Conservation (phyloP, 345 rosid genomes). For the Eucalyptus regnans region DNA sequence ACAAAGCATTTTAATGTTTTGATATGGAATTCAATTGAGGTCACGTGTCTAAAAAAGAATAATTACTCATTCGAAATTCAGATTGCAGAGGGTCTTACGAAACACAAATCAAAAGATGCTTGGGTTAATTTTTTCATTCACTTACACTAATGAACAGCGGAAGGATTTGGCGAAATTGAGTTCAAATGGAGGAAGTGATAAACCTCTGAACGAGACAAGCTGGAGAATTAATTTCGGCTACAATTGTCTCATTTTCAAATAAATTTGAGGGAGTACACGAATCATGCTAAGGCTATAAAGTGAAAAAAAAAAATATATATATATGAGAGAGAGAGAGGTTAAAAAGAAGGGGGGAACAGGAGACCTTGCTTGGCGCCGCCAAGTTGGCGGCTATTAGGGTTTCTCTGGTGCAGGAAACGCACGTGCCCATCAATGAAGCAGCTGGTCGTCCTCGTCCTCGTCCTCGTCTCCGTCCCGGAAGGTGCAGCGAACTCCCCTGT, state of each 20-base stretch:
- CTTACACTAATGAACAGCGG: not conserved
- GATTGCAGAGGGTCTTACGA: not conserved
- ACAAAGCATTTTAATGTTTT: not conserved
- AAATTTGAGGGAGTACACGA: not conserved
- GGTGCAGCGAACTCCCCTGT: too few species aligned
- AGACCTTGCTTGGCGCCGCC: not conserved
- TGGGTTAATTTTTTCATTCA: not conserved
- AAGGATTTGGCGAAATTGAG: not conserved
- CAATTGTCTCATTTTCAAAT: not conserved
- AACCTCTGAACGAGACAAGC: not conserved
- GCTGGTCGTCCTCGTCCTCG: not conserved
- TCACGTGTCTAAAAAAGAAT: not conserved
- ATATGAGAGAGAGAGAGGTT: not conserved
- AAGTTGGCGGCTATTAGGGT: not conserved
- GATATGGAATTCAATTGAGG: not conserved
- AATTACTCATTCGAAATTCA: not conserved
- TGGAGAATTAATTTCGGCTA: not conserved
- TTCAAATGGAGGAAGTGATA: not conserved
- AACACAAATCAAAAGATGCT: not conserved
- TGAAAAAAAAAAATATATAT: accelerated
- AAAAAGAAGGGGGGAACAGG: not conserved
- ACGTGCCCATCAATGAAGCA: not conserved
- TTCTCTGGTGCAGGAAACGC: not conserved
- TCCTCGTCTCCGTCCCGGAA: not conserved
- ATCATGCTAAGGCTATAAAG: not conserved